phyloP scores from a whole-genome alignment of 371 early-diverging fungal species.

The Syncephalastrum racemosum region DNA sequence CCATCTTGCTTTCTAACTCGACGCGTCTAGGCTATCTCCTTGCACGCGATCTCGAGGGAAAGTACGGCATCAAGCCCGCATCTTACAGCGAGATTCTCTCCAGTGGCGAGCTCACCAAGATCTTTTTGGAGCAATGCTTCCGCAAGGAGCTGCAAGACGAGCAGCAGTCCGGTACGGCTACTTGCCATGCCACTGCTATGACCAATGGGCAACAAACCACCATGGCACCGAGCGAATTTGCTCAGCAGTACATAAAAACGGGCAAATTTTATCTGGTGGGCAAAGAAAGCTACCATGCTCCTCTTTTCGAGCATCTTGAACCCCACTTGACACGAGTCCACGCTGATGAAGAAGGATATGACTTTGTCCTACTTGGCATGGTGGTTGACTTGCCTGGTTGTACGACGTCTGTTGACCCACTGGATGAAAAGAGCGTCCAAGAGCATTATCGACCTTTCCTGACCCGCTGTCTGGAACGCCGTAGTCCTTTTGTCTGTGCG shows the following conservation, averaged over 20 bases:
- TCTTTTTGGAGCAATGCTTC: conserved; percentile 25
- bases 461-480: conserved; percentile 17
- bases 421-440: conserved; percentile 23
- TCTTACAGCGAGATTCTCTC: conserved; percentile 36
- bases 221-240: conserved; percentile 28
- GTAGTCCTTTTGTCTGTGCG: conserved; percentile 39
- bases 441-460: conserved; percentile 32
- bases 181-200: conserved; percentile 7
- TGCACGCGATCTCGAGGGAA: conserved; percentile 21
- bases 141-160: neutral
- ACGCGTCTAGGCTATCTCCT: conserved; percentile 35
- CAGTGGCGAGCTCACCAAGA: conserved; percentile 37
- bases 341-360: conserved; percentile 21
- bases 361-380: conserved; percentile 41
- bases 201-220: conserved; percentile 6
- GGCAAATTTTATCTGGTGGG: conserved; percentile 39
- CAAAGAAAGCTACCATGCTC: conserved; percentile 34
- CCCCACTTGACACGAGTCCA: conserved; percentile 17
- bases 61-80: conserved; percentile 24
- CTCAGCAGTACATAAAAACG: conserved; percentile 23
- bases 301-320: conserved; percentile 28
- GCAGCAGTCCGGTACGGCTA: neutral
- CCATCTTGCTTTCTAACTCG: conserved; percentile 43
- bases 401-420: conserved; percentile 16
- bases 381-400: conserved; percentile 1